Evolutionary conservation across 2,329 filamentous ascomycete genomes (phyloP).

Genomic region (Fusarium sp.): DNA sequence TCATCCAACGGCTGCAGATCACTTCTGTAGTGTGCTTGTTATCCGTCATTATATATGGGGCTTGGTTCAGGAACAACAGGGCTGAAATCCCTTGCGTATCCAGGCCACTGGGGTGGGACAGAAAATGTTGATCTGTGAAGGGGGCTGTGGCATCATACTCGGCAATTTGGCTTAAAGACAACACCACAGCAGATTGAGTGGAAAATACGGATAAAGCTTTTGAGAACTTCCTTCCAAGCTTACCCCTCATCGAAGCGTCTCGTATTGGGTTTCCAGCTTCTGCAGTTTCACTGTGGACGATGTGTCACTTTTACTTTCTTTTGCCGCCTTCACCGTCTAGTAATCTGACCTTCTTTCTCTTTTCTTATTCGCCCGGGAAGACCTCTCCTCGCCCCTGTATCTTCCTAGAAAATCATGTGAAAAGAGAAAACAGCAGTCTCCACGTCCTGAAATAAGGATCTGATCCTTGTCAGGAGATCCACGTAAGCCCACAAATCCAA

Average conservation of each 20-base stretch:
- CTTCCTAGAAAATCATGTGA: background rate
- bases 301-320: conserved; percentile 2
- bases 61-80: background rate
- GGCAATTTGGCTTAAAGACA: background rate
- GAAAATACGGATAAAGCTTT: too few species aligned
- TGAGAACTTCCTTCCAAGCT: too few species aligned
- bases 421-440: background rate
- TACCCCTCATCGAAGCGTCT: too few species aligned
- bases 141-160: background rate
- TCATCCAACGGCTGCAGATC: background rate
- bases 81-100: background rate
- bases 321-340: background rate
- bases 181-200: too few species aligned
- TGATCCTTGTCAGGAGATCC: conserved; percentile 2
- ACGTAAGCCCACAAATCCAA: background rate
- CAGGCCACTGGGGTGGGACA: background rate
- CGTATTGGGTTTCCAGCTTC: background rate
- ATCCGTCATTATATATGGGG: background rate
- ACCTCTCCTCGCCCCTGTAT: background rate
- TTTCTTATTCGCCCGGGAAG: background rate
- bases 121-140: background rate
- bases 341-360: background rate
- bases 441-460: background rate
- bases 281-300: background rate
- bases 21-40: background rate